These are phyloP conservation scores for Biancaea sappan DNA, from an alignment of 306 rosid species.

Conservation along the genomic window DNA sequence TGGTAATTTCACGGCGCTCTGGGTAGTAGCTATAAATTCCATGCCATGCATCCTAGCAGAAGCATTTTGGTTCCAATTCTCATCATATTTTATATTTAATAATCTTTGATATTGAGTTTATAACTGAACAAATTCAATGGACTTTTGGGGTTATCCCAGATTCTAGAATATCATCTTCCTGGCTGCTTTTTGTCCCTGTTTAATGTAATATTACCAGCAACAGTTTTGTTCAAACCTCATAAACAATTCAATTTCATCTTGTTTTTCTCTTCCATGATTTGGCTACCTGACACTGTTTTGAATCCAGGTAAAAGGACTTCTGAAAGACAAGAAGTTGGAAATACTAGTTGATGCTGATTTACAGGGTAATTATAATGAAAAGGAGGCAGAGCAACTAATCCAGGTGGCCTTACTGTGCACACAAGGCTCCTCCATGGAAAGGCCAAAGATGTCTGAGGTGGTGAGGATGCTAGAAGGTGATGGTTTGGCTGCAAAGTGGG, in stretches of 20 bases:
- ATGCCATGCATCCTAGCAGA: background rate
- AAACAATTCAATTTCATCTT: background rate
- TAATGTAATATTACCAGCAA: background rate
- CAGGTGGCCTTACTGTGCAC: constrained; percentile 72
- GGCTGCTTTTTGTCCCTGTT: background rate
- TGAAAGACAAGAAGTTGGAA: constrained; percentile 60
- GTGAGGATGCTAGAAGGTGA: constrained; percentile 82
- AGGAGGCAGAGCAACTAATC: constrained; percentile 65
- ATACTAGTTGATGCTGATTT: constrained; percentile 64
- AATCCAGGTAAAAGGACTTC: constrained; percentile 62
- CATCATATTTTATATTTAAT: no score
- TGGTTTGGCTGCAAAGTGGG: constrained; percentile 75
- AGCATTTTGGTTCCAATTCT: background rate
- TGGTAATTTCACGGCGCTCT: background rate
- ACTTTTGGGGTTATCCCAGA: background rate
- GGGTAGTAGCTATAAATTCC: background rate
- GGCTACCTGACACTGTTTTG: constrained; percentile 15
- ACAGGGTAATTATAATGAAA: constrained; percentile 43
- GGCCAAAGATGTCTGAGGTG: constrained; percentile 79
- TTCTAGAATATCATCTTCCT: background rate
- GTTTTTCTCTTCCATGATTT: background rate
- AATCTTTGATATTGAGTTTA: background rate
- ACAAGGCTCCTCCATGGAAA: constrained; percentile 52
- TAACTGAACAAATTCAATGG: background rate
- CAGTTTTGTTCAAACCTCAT: background rate